Conservation (phyloP, 106 monocot genomes). For the Dendrobium officinale region DNA sequence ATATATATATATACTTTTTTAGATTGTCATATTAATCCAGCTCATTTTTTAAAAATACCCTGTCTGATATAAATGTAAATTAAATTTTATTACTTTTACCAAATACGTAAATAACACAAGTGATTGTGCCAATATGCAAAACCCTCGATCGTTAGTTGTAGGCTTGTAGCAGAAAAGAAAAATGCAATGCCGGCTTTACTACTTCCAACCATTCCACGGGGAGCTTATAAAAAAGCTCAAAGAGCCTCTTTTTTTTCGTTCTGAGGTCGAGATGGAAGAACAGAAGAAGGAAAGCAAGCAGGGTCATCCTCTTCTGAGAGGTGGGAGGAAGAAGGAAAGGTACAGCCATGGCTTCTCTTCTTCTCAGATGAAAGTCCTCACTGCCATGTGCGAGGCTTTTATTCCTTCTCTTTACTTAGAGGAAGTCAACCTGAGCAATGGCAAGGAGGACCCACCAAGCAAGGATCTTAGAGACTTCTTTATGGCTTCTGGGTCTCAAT, state of each 20-base stretch:
- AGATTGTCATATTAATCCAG: too few species aligned
- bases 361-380: slow-evolving; percentile 39
- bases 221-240: too few species aligned
- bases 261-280: neutral
- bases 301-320: slow-evolving; percentile 60
- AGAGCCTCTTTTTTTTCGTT: neutral
- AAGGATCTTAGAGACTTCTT: slow-evolving; percentile 52
- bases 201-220: too few species aligned
- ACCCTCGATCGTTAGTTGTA: too few species aligned
- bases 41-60: too few species aligned
- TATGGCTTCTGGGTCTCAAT: slow-evolving; percentile 39
- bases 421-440: slow-evolving; percentile 6
- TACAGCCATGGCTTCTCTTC: slow-evolving; percentile 52
- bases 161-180: too few species aligned
- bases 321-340: slow-evolving; percentile 17
- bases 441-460: slow-evolving; percentile 34
- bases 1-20: too few species aligned
- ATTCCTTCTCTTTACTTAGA: slow-evolving; percentile 47
- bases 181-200: too few species aligned
- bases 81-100: too few species aligned
- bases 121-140: too few species aligned
- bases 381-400: slow-evolving; percentile 69
- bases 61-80: too few species aligned
- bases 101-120: too few species aligned
- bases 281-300: slow-evolving; percentile 9